These are phyloP conservation scores for Carex cristatella DNA, from an alignment of 176 grass and related monocot genomes.

Conservation along the genomic window DNA sequence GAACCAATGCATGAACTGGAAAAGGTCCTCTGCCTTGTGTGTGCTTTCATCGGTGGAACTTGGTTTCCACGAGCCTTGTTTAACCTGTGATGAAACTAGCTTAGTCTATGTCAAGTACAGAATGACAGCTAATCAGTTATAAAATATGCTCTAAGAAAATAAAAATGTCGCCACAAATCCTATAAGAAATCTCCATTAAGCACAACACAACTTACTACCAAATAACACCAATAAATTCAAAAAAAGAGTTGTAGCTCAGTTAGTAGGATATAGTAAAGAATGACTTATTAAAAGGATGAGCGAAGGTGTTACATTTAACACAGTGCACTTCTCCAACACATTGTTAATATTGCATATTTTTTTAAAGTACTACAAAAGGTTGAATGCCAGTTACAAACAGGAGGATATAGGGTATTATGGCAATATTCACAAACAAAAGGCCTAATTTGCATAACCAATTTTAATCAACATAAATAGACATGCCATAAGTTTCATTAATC, in stretches of 20 bases:
- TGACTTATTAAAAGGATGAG: background rate
- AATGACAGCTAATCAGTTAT: background rate
- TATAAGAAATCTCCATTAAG: background rate
- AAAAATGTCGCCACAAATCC: background rate
- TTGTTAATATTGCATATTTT: background rate
- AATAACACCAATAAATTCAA: background rate
- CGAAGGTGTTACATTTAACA: background rate
- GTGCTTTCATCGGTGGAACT: slow-evolving; percentile 13
- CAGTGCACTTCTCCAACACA: background rate
- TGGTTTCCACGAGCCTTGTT: slow-evolving; percentile 65
- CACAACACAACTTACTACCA: background rate
- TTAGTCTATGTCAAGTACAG: slow-evolving; percentile 4
- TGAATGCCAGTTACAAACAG: background rate
- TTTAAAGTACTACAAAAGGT: background rate
- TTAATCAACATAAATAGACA: background rate
- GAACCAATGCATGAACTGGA: slow-evolving; percentile 89
- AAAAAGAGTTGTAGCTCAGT: background rate
- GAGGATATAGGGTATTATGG: background rate
- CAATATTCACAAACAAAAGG: background rate
- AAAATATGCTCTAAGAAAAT: background rate
- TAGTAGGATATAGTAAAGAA: background rate
- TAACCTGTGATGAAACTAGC: slow-evolving; percentile 31
- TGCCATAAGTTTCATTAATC: background rate
- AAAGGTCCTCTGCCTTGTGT: slow-evolving; percentile 62
- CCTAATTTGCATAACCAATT: background rate